Conservation (phyloP, 1,284 basidiomycete genomes). For the Leucoagaricus sp. region DNA sequence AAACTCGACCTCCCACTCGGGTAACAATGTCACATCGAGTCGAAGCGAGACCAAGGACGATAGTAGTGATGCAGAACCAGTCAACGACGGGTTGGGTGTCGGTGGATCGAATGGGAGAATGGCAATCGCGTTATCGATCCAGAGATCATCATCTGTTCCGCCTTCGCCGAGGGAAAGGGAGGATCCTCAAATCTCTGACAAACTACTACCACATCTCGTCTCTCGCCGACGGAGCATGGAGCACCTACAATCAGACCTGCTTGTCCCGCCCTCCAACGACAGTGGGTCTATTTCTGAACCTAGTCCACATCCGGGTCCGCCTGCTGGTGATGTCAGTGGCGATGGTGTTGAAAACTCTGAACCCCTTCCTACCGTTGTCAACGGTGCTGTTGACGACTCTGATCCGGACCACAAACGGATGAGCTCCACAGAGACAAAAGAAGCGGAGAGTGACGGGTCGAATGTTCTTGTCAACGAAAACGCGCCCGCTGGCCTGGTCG, state of each 20-base stretch:
- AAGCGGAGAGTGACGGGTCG: conserved; percentile 25
- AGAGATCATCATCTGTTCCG: conserved; percentile 54
- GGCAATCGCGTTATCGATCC: conserved; percentile 26
- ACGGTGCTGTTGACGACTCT: neutral
- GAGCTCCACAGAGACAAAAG: conserved; percentile 20
- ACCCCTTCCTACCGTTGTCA: neutral
- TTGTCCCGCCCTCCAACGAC: neutral
- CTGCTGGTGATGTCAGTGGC: neutral
- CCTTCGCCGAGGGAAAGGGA: conserved; percentile 41
- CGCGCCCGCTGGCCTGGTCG: neutral
- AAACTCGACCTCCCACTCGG: neutral
- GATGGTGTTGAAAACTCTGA: neutral
- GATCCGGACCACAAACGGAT: conserved; percentile 19
- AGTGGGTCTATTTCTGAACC: neutral
- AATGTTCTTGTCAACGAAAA: conserved; percentile 20
- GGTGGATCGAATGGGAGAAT: conserved; percentile 1
- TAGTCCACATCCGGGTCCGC: neutral
- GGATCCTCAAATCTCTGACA: conserved; percentile 22
- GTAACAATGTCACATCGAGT: neutral
- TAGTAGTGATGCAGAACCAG: conserved; percentile 2
- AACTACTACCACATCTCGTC: conserved; percentile 7
- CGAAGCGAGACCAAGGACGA: conserved; percentile 2
- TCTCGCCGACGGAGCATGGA: conserved; percentile 33
- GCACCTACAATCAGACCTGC: conserved; percentile 3
- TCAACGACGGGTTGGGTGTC: neutral